A percentile compares a stretch with the other conserved stretches of the same genome.
phyloP scores from a whole-genome alignment of 306 rosid species.

The cucumber (Cucumis sativus) region Cucumber_9930_V3 NC_026658.2:1782501-1783000 shows the following conservation, averaged over 20 bases:
- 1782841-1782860: not conserved
- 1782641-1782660: not conserved
- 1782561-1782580: conserved; percentile 67
- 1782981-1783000: not conserved
- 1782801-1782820: not conserved
- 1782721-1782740: not conserved
- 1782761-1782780: not conserved
- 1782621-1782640: not conserved
- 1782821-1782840: not conserved
- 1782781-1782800: not conserved
- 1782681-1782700: not conserved
- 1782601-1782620: not conserved
- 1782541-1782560: conserved; percentile 45
- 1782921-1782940: not conserved
- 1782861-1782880: not conserved
- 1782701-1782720: not conserved
- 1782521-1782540: conserved; percentile 55
- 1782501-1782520: conserved; percentile 73
- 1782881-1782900: not conserved
- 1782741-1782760: not conserved
- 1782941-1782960: not conserved
- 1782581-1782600: not conserved
- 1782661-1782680: not conserved
- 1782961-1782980: not conserved
- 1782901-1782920: not conserved